phyloP scores from a whole-genome alignment of 768 basidiomycete species.

The Boletellus emodensis region DNA sequence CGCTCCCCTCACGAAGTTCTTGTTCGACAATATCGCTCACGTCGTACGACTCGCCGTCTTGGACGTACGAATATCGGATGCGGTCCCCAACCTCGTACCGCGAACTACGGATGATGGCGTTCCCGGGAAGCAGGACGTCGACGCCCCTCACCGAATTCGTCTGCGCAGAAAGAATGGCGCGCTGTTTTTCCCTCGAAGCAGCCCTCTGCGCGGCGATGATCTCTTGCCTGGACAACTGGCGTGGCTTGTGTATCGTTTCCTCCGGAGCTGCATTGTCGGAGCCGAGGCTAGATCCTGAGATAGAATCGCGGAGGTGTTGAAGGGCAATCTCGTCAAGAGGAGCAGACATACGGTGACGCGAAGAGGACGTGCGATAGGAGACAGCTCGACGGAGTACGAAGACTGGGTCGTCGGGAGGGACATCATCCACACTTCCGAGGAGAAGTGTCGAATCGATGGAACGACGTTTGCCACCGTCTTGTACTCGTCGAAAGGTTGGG shows the following conservation, averaged over 20 bases:
- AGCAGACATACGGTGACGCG: conserved; percentile 67
- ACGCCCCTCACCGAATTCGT: conserved; percentile 82
- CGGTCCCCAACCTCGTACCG: conserved; percentile 64
- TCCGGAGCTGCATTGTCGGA: conserved; percentile 41
- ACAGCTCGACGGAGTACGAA: conserved; percentile 86
- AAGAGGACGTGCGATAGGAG: conserved; percentile 65
- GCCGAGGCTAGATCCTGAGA: conserved; percentile 52
- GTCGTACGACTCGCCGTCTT: conserved; percentile 89
- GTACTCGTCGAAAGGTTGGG: conserved; percentile 61
- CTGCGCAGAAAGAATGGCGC: conserved; percentile 81
- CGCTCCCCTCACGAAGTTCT: conserved; percentile 64
- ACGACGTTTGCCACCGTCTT: conserved; percentile 67
- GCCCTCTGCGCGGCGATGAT: conserved; percentile 93
- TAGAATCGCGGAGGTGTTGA: conserved; percentile 63
- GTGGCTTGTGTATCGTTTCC: conserved; percentile 33
- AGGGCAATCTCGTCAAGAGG: conserved; percentile 83
- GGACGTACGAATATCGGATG: conserved; percentile 92
- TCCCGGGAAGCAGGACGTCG: conserved; percentile 83
- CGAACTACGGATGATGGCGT: conserved; percentile 80
- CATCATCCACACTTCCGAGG: conserved; percentile 67
- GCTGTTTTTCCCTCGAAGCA: conserved; percentile 78
- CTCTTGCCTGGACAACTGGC: conserved; percentile 66
- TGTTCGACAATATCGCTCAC: conserved; percentile 91
- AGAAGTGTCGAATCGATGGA: conserved; percentile 79
- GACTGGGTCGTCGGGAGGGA: conserved; percentile 77